Evolutionary conservation across 768 basidiomycete species (phyloP), one percentile per base, ranked within the genome.

Genomic region (Neoboletus brunneissimus): DNA sequence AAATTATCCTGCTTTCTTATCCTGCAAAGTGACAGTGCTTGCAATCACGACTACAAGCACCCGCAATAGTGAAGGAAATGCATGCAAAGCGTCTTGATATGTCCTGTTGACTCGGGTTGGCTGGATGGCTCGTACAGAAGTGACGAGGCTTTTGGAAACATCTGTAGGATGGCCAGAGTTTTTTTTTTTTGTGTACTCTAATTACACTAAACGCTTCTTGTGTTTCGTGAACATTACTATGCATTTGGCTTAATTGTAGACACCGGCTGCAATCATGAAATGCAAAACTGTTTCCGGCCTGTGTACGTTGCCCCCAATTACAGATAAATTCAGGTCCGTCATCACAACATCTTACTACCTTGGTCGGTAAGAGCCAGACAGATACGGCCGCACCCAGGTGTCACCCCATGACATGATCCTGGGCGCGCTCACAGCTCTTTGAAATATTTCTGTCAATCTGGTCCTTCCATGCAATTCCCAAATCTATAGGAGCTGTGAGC

Each of bases 251-350:
- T 62, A 55, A 67, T 69, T 68, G 64, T 25, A 45, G 48, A 44
- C 40, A 25, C 16, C 32, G 54, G 48, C 29, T 38, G 34, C 35
- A 32, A 52, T 67, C 59, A 54, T 56, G 67, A 57, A 53, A 69
- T 59, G 32, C 47, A 29, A 54, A 52, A 56, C 45, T 47, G 38
- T 43, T 53, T 43, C 44, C 48, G 27, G 40, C 41, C 37, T 16
- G 47, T 64, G 55, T 58, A 67, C 55, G 45, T 58, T 52, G 53
- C 55, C 18, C 25, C 60, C 58, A 32, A 64, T 63, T 56, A 50
- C 31, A 62, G 69, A 29, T 57, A 70, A 53, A 69, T 69, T 69
- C 59, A 69, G 68, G 68, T 37, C 53, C 56, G 11, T 50, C n/a
- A 44, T 53, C 44, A 49, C 52, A 48, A 27, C 37, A 60, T 46